Percentiles rank a stretch among this genome's conserved stretches.
phyloP scores from a whole-genome alignment of 179 eudicot species.

The Pouteria campechiana region DNA sequence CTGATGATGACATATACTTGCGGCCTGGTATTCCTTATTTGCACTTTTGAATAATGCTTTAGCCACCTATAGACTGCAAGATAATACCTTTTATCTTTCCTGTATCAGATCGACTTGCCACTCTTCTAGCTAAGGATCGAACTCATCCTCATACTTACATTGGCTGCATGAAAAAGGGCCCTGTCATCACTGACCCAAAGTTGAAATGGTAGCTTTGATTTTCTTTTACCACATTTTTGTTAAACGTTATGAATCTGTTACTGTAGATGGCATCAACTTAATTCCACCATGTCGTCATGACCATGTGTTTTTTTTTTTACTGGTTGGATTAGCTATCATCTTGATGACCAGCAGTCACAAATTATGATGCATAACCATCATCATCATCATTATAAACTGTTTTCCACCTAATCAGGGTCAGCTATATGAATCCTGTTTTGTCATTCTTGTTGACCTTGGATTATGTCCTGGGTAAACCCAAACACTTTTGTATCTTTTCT shows the following conservation, averaged over 20 bases:
- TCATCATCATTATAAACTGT: too few species aligned
- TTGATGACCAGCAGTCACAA: too few species aligned
- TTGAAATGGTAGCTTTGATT: conserved; percentile 38
- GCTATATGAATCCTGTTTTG: too few species aligned
- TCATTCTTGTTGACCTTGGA: too few species aligned
- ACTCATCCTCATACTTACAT: conserved; percentile 40
- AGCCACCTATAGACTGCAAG: background rate
- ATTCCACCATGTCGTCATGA: background rate
- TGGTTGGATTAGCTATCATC: too few species aligned
- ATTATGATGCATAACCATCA: too few species aligned
- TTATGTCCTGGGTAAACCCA: too few species aligned
- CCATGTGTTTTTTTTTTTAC: background rate
- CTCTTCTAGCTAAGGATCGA: conserved; percentile 66
- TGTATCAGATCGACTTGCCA: conserved; percentile 47
- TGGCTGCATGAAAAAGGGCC: conserved; percentile 83
- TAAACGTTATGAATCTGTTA: background rate
- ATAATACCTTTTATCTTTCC: background rate
- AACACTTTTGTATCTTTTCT: too few species aligned
- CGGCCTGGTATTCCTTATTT: conserved; percentile 46
- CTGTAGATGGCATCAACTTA: too few species aligned
- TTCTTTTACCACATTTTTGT: background rate
- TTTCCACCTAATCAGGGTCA: too few species aligned
- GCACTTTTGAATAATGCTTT: background rate
- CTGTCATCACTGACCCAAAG: conserved; percentile 65
- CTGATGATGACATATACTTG: conserved; percentile 63